These are phyloP conservation scores for Yamadazyma epiphylla DNA, from an alignment of 1,139 yeast genomes.

Conservation along the genomic window DNA sequence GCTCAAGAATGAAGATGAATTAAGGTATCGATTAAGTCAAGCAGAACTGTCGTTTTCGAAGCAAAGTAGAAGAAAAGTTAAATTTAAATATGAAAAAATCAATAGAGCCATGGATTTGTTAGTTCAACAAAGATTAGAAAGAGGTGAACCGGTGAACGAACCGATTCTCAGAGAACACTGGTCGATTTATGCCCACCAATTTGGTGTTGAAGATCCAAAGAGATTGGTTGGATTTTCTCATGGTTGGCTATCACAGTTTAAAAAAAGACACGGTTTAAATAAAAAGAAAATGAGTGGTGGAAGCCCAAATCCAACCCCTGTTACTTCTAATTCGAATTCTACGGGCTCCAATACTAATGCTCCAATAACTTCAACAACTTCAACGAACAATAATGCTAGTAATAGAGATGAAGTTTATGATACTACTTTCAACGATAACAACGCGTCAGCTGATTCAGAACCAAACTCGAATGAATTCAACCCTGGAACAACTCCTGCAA, in stretches of 20 bases:
- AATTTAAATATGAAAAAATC: conserved; percentile 54
- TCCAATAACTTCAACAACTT: background rate
- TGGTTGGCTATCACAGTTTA: conserved; percentile 61
- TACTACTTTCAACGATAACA: conserved; percentile 8
- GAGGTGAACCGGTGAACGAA: conserved; percentile 48
- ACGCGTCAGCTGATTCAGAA: conserved; percentile 5
- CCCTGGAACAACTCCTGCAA: conserved; percentile 8
- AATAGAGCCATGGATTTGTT: conserved; percentile 55
- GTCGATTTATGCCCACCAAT: conserved; percentile 52
- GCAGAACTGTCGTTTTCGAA: conserved; percentile 36
- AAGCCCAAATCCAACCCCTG: background rate
- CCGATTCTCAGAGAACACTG: conserved; percentile 55
- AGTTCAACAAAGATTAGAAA: conserved; percentile 42
- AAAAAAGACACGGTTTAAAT: conserved; percentile 53
- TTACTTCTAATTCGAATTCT: background rate
- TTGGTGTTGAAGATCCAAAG: conserved; percentile 59
- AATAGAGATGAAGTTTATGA: conserved; percentile 14
- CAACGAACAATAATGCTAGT: conserved; percentile 7
- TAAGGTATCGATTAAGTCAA: conserved; percentile 38
- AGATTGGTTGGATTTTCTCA: conserved; percentile 51
- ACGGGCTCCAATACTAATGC: conserved; percentile 2
- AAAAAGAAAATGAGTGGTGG: conserved; percentile 32
- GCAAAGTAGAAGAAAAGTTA: conserved; percentile 43
- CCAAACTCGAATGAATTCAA: conserved; percentile 6
- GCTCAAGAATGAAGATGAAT: conserved; percentile 50